These are phyloP conservation scores for Holtermanniella nyarrowii DNA, from an alignment of 768 basidiomycete species.

Conservation along the genomic window DNA sequence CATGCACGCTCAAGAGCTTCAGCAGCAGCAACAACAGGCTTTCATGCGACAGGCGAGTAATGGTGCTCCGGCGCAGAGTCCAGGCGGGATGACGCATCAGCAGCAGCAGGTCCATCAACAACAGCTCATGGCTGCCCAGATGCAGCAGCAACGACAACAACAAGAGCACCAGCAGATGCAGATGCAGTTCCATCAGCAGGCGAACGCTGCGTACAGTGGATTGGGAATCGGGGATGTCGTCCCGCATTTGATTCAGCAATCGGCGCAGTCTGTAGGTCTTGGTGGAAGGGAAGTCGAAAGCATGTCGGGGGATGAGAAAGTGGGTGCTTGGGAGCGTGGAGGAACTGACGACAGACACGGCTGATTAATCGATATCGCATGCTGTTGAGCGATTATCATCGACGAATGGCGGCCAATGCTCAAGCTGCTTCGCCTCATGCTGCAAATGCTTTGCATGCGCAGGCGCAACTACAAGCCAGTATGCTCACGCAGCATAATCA, in stretches of 20 bases:
- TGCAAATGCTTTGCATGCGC: conserved; percentile 1
- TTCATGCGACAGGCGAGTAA: conserved; percentile 4
- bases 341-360: conserved; percentile 10
- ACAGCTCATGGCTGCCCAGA: conserved; percentile 8
- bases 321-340: conserved; percentile 10
- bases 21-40: conserved; percentile 9
- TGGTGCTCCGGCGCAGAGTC: conserved; percentile 2
- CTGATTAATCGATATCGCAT: conserved; percentile 19
- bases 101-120: conserved; percentile 13
- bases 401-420: conserved; percentile 15
- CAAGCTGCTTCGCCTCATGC: conserved; percentile 7
- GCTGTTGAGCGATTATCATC: conserved; percentile 19
- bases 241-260: conserved; percentile 18
- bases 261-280: conserved; percentile 21
- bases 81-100: conserved; percentile 5
- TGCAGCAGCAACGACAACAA: conserved; percentile 10
- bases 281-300: conserved; percentile 21
- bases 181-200: conserved; percentile 14
- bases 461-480: conserved; percentile 6
- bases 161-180: conserved; percentile 16
- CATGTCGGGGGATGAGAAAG: conserved; percentile 24
- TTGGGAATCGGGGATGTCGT: conserved; percentile 27
- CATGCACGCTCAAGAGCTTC: conserved; percentile 4
- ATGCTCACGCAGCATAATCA: neutral
- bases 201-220: conserved; percentile 23